Evolutionary conservation across 768 basidiomycete genomes (phyloP).

Genomic region (Amanita exitialis): DNA sequence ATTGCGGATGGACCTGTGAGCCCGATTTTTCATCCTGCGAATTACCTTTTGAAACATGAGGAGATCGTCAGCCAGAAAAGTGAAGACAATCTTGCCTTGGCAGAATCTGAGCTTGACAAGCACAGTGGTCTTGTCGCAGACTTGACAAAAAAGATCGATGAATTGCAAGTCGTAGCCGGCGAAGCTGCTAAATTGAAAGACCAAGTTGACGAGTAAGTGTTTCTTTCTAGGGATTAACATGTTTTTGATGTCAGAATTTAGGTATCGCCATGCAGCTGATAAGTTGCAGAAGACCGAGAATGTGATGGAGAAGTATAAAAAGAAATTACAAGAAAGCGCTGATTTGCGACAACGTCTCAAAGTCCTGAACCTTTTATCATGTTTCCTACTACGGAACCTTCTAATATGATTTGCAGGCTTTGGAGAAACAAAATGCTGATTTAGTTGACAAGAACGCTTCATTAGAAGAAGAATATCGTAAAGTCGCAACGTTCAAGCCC

Average conservation of each 20-base stretch:
- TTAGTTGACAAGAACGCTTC: conserved; percentile 87
- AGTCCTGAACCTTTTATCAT: conserved; percentile 24
- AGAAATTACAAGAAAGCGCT: conserved; percentile 92
- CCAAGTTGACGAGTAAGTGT: conserved; percentile 83
- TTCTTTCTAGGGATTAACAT: conserved; percentile 1
- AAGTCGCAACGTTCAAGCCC: conserved; percentile 77
- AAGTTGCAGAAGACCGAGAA: conserved; percentile 91
- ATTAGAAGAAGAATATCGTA: conserved; percentile 87
- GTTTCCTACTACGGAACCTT: neutral
- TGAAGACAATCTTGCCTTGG: conserved; percentile 80
- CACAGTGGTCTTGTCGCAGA: conserved; percentile 61
- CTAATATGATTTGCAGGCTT: conserved; percentile 34
- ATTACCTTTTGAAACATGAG: conserved; percentile 15
- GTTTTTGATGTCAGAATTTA: conserved; percentile 17
- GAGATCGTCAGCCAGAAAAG: conserved; percentile 70
- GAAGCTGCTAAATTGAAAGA: conserved; percentile 79
- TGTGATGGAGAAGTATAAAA: conserved; percentile 98
- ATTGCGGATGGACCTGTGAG: conserved; percentile 78
- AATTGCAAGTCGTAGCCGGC: conserved; percentile 69
- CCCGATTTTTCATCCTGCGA: conserved; percentile 10
- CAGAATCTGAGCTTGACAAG: conserved; percentile 79
- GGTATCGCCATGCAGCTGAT: conserved; percentile 88
- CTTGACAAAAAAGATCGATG: conserved; percentile 70
- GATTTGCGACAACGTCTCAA: conserved; percentile 83
- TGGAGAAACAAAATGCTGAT: conserved; percentile 89